These are phyloP conservation scores for Diaporthe vexans DNA, from an alignment of 2,329 filamentous ascomycete species.

Conservation along the genomic window DNA sequence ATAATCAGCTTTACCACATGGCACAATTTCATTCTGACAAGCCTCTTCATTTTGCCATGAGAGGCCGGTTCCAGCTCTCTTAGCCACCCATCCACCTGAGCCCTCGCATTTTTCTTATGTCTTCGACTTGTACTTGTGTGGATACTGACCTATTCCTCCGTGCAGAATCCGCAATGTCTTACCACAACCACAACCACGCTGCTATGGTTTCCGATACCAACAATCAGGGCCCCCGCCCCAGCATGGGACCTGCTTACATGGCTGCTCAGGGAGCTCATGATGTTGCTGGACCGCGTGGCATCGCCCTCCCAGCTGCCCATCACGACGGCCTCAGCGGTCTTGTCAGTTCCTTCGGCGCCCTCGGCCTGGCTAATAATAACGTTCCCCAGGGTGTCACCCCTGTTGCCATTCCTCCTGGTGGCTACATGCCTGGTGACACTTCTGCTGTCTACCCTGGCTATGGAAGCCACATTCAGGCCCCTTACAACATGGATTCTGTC, in stretches of 20 bases:
- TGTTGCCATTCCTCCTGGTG: constrained; percentile 41
- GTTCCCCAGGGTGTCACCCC: constrained; percentile 44
- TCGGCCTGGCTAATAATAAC: constrained; percentile 44
- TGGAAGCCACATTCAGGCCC: constrained; percentile 40
- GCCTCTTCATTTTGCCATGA: too few species aligned
- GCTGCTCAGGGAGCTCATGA: constrained; percentile 46
- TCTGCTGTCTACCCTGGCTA: constrained; percentile 45
- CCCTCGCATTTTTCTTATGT: too few species aligned
- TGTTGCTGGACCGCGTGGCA: constrained; percentile 43
- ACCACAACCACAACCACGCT: constrained; percentile 44
- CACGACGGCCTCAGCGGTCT: constrained; percentile 42
- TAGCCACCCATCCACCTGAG: background rate
- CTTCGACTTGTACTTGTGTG: background rate
- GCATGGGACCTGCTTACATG: constrained; percentile 43
- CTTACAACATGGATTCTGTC: constrained; percentile 45
- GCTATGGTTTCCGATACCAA: constrained; percentile 46
- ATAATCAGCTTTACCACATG: background rate
- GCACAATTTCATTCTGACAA: background rate
- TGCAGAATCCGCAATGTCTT: constrained; percentile 46
- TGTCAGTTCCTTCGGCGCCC: constrained; percentile 43
- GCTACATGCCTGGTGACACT: constrained; percentile 46
- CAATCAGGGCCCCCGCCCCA: constrained; percentile 44
- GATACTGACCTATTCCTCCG: constrained; percentile 34
- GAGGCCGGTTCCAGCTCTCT: background rate
- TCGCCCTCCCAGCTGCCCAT: constrained; percentile 45